These are phyloP conservation scores for Solanum hybrid DNA, from an alignment of 305 asterid genomes.

Conservation along the genomic window DNA sequence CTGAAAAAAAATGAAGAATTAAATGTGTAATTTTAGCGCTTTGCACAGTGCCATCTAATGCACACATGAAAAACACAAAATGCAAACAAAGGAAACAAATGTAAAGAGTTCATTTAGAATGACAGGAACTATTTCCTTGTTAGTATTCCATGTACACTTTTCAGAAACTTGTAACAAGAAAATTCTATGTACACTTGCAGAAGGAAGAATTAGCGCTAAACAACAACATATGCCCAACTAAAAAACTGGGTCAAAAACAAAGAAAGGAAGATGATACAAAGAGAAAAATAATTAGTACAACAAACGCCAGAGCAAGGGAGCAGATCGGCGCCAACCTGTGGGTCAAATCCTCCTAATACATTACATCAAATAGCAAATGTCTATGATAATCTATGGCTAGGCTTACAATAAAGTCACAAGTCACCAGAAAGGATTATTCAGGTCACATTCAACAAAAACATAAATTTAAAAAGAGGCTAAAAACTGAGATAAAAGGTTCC, in stretches of 20 bases:
- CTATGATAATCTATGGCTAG: slow-evolving; percentile 28
- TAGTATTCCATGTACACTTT: slow-evolving; percentile 5
- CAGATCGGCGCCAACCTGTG: slow-evolving; percentile 26
- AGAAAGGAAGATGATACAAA: slow-evolving; percentile 16
- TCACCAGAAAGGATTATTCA: slow-evolving; percentile 25
- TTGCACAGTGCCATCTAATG: background rate
- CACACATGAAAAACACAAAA: background rate
- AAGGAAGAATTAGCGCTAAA: slow-evolving; percentile 12
- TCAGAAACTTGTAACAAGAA: background rate
- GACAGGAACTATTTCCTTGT: background rate
- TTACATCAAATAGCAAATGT: slow-evolving; percentile 30
- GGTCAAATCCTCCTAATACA: slow-evolving; percentile 46
- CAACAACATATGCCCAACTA: slow-evolving; percentile 33
- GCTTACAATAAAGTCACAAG: slow-evolving; percentile 30
- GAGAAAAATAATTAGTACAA: slow-evolving; percentile 11
- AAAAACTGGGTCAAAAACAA: slow-evolving; percentile 20
- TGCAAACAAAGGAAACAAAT: background rate
- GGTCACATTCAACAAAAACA: slow-evolving; percentile 29
- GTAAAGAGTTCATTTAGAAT: background rate
- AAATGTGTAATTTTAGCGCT: background rate
- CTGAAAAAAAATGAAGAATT: no score
- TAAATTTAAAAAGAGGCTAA: slow-evolving; percentile 22
- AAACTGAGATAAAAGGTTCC: slow-evolving; percentile 29
- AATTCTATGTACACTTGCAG: slow-evolving; percentile 14
- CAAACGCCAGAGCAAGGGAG: slow-evolving; percentile 13